Evolutionary conservation across 2,329 filamentous ascomycete species (phyloP).

Genomic region (Penicillium sp.): DNA sequence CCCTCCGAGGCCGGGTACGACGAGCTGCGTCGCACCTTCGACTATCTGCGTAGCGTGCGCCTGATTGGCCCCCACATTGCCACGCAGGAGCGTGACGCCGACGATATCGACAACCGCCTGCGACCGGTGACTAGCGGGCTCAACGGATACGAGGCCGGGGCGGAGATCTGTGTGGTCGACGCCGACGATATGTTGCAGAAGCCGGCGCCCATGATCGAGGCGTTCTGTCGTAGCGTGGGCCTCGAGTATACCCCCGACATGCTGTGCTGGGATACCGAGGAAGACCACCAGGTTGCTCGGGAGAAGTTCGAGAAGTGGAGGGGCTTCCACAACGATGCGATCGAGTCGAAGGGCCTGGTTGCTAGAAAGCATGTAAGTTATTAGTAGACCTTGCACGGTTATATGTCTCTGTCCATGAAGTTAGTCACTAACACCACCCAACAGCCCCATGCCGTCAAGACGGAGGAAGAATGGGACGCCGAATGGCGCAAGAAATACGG

Average conservation of each 20-base stretch:
- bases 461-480: conserved; percentile 49
- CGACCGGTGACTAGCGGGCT: no score
- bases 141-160: no score
- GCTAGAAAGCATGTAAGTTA: conserved; percentile 45
- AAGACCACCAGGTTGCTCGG: conserved; percentile 59
- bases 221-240: conserved; percentile 73
- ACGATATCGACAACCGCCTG: no score
- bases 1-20: conserved; percentile 81
- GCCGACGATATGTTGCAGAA: conserved; percentile 87
- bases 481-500: conserved; percentile 57
- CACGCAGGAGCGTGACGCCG: no score
- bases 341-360: conserved; percentile 69
- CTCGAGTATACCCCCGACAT: conserved; percentile 67
- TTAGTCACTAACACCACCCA: no score
- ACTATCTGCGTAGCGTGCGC: conserved; percentile 64
- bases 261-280: conserved; percentile 73
- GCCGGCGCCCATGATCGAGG: conserved; percentile 63
- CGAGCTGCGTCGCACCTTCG: conserved; percentile 77
- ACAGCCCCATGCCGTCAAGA: conserved; percentile 29
- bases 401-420: not conserved
- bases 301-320: conserved; percentile 90
- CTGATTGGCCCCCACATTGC: conserved; percentile 62
- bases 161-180: conserved; percentile 73
- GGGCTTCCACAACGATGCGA: conserved; percentile 92
- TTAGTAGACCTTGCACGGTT: no score